These are phyloP conservation scores for Solanum chacoense DNA, from an alignment of 305 asterid species.

Conservation along the genomic window DNA sequence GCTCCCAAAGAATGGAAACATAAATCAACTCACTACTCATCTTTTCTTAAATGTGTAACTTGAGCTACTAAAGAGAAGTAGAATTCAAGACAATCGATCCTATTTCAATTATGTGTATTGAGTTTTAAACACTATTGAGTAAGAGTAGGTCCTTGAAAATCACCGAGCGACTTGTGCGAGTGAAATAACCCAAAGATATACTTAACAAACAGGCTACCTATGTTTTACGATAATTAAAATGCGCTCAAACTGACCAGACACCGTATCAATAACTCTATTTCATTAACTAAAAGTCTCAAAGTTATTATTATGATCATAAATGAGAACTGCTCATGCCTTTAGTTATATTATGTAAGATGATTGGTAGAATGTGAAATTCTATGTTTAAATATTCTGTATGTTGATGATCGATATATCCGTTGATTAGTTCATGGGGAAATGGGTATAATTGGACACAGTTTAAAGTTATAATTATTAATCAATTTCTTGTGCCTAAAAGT, in stretches of 20 bases:
- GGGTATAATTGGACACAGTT: background rate
- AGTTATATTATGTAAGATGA: background rate
- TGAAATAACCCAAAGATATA: background rate
- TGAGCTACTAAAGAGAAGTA: background rate
- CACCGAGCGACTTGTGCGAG: background rate
- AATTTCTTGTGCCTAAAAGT: background rate
- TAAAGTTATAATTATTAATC: background rate
- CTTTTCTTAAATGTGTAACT: background rate
- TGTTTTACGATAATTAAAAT: background rate
- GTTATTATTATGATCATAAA: background rate
- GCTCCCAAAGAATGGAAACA: background rate
- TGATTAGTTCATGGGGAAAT: background rate
- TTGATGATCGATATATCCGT: background rate
- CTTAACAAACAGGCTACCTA: background rate
- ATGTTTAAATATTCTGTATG: background rate
- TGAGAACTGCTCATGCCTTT: background rate
- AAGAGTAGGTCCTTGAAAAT: background rate
- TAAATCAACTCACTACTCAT: background rate
- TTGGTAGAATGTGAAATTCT: background rate
- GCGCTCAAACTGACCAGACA: background rate
- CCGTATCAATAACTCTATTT: background rate
- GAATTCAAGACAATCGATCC: background rate
- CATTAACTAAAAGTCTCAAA: background rate
- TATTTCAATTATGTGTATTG: background rate
- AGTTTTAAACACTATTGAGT: background rate